Conservation (phyloP, 1,139 yeast species). For the Pichia sp. region DNA sequence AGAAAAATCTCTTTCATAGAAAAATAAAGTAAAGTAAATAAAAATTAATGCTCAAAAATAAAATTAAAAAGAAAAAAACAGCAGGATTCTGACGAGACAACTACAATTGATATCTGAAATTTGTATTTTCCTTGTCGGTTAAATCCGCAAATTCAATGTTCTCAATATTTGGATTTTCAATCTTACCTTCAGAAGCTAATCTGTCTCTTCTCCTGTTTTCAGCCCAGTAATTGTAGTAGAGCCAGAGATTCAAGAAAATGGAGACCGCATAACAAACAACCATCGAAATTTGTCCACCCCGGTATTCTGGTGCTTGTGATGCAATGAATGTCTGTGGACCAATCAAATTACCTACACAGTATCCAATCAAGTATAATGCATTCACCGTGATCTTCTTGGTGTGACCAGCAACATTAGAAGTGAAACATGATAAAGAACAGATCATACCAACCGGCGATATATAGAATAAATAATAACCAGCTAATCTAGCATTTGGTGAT, state of each 20-base stretch:
- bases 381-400: slow-evolving; percentile 41
- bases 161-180: slow-evolving; percentile 25
- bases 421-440: slow-evolving; percentile 35
- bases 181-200: slow-evolving; percentile 18
- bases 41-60: neutral
- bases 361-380: slow-evolving; percentile 49
- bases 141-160: slow-evolving; percentile 46
- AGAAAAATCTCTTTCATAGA: too few species aligned
- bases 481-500: slow-evolving; percentile 34
- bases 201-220: slow-evolving; percentile 29
- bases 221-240: slow-evolving; percentile 23
- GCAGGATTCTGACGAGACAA: neutral
- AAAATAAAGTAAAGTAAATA: neutral
- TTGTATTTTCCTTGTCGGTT: slow-evolving; percentile 44
- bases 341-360: slow-evolving; percentile 60
- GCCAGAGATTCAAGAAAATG: slow-evolving; percentile 15
- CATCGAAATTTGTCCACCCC: slow-evolving; percentile 36
- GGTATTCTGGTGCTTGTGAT: slow-evolving; percentile 39
- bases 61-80: neutral
- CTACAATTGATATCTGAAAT: slow-evolving; percentile 35
- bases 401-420: slow-evolving; percentile 57
- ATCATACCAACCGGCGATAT: slow-evolving; percentile 36
- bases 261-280: slow-evolving; percentile 27
- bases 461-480: slow-evolving; percentile 36
- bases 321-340: slow-evolving; percentile 47